Conservation (phyloP, 2,329 filamentous ascomycete species). For the Corynespora cassiicola region DNA sequence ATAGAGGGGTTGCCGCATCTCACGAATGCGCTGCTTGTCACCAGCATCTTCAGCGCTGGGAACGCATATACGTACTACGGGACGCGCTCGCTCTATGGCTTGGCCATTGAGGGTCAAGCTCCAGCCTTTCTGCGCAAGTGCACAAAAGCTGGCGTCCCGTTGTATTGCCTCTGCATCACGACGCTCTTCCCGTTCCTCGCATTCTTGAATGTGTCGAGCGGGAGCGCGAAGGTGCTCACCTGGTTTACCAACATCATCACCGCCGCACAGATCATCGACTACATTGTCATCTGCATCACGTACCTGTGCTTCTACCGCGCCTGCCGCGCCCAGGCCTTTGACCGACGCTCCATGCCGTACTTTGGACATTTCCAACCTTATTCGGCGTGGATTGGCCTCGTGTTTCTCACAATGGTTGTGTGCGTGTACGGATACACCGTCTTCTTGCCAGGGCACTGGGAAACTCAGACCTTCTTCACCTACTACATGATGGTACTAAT, state of each 20-base stretch:
- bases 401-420: conserved; percentile 20
- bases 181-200: conserved; percentile 70
- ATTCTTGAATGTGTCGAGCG: conserved; percentile 74
- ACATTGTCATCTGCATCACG: conserved; percentile 58
- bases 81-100: conserved; percentile 56
- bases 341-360: conserved; percentile 54
- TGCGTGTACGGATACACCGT: conserved; percentile 36
- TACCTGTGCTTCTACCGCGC: conserved; percentile 64
- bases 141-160: conserved; percentile 68
- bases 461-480: conserved; percentile 57
- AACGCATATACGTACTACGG: conserved; percentile 61
- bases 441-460: conserved; percentile 53
- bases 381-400: conserved; percentile 19
- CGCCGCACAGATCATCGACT: conserved; percentile 62
- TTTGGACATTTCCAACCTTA: conserved; percentile 43
- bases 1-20: conserved; percentile 61
- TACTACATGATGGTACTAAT: conserved; percentile 35
- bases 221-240: conserved; percentile 69
- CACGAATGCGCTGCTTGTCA: conserved; percentile 61
- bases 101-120: conserved; percentile 58
- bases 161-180: conserved; percentile 73
- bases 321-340: conserved; percentile 51
- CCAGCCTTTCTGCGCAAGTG: conserved; percentile 62
- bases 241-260: conserved; percentile 79
- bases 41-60: conserved; percentile 61